These are phyloP conservation scores for Polygonum aviculare DNA, from an alignment of 148 eudicot genomes.

Conservation along the genomic window DNA sequence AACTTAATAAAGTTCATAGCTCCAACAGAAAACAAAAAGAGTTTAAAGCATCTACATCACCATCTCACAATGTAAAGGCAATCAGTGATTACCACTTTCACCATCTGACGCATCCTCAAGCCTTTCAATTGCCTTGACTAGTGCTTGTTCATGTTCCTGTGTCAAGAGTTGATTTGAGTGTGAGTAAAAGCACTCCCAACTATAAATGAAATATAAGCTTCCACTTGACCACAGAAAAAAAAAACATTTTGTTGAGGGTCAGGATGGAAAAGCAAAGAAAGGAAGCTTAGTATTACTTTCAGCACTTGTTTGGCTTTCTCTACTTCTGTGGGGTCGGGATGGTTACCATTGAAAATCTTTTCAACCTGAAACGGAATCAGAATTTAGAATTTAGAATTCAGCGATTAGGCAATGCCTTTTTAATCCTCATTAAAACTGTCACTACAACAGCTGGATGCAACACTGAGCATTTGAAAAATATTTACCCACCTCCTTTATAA, in stretches of 20 bases:
- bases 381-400: neutral
- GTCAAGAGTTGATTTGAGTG: constrained; percentile 8
- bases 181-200: neutral
- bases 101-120: constrained; percentile 76
- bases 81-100: constrained; percentile 66
- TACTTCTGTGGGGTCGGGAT: constrained; percentile 51
- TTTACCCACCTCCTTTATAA: constrained; percentile 48
- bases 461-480: neutral
- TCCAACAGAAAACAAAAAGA: neutral
- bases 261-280: neutral
- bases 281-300: constrained; percentile 28
- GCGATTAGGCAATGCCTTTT: neutral
- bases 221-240: neutral
- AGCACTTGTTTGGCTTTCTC: constrained; percentile 76
- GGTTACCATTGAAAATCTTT: constrained; percentile 48
- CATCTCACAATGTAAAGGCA: constrained; percentile 23
- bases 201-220: neutral
- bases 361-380: constrained; percentile 37
- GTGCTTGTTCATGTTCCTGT: constrained; percentile 82
- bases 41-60: no score
- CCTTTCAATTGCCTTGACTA: constrained; percentile 69
- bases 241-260: neutral
- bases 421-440: neutral
- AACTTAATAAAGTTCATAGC: neutral
- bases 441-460: neutral